Percentiles rank a stretch among this genome's conserved stretches.
Conservation (phyloP, 805 yeast genomes). For the Spathaspora boniae region DNA sequence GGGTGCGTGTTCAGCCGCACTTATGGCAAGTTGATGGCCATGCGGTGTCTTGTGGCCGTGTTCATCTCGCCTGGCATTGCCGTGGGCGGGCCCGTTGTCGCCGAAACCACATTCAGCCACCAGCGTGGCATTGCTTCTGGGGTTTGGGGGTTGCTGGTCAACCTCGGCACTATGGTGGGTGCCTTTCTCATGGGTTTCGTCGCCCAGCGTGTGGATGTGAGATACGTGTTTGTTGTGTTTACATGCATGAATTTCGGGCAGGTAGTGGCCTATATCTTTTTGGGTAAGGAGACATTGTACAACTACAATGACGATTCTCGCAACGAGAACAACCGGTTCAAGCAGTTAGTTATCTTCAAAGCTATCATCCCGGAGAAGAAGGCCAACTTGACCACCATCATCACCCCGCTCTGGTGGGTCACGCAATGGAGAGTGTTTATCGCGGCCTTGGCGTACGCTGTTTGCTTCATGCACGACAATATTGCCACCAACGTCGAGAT, state of each 20-base stretch:
- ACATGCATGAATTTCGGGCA: conserved; percentile 13
- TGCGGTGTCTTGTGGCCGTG: conserved; percentile 13
- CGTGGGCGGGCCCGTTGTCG: conserved; percentile 15
- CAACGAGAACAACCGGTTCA: conserved; percentile 5
- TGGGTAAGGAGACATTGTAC: conserved; percentile 14
- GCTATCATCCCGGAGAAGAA: conserved; percentile 7
- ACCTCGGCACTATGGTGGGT: conserved; percentile 15
- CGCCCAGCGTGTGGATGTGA: conserved; percentile 9
- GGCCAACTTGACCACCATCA: conserved; percentile 6
- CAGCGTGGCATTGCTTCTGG: conserved; percentile 16
- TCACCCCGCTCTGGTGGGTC: conserved; percentile 10
- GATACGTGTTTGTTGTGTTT: conserved; percentile 13
- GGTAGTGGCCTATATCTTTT: conserved; percentile 10
- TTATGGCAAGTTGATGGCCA: conserved; percentile 13
- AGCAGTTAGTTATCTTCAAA: conserved; percentile 2
- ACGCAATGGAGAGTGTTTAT: conserved; percentile 10
- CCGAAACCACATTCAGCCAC: conserved; percentile 15
- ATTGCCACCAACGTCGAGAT: conserved; percentile 21
- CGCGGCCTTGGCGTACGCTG: conserved; percentile 16
- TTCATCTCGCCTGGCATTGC: conserved; percentile 15
- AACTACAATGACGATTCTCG: conserved; percentile 9
- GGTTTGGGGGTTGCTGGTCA: conserved; percentile 14
- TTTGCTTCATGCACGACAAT: conserved; percentile 20
- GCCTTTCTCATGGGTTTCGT: conserved; percentile 18
- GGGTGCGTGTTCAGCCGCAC: conserved; percentile 12